Conservation (phyloP, 495 filamentous ascomycete genomes). For the Neurospora sp. region DNA sequence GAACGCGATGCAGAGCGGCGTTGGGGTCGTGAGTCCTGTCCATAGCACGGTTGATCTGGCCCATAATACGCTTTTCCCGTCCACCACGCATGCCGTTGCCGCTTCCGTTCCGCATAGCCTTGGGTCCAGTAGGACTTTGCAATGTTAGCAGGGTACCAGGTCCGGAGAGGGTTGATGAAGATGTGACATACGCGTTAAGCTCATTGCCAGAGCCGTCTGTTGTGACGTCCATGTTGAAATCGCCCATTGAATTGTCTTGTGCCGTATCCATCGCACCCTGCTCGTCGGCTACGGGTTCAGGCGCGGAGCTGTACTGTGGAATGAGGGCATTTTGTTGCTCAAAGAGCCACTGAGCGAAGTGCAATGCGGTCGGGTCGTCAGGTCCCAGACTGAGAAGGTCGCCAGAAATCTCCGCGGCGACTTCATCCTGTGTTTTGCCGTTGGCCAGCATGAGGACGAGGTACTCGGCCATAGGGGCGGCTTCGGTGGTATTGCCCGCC, state of each 20-base stretch:
- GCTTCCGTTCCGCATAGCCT: slow-evolving; percentile 77
- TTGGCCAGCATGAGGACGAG: slow-evolving; percentile 95
- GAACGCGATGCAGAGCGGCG: slow-evolving; percentile 68
- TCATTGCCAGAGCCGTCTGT: slow-evolving; percentile 31
- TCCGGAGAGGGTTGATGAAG: neutral
- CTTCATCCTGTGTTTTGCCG: slow-evolving; percentile 80
- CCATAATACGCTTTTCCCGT: slow-evolving; percentile 69
- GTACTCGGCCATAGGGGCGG: slow-evolving; percentile 83
- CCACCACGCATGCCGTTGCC: slow-evolving; percentile 23
- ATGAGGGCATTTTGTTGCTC: slow-evolving; percentile 64
- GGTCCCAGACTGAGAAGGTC: slow-evolving; percentile 77
- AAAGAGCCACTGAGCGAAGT: slow-evolving; percentile 88
- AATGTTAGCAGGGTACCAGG: neutral
- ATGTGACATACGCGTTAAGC: slow-evolving; percentile 55
- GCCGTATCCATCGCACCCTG: slow-evolving; percentile 6
- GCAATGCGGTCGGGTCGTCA: slow-evolving; percentile 70
- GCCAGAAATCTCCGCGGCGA: slow-evolving; percentile 77
- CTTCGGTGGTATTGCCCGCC: slow-evolving; percentile 69
- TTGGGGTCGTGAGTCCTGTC: slow-evolving; percentile 55
- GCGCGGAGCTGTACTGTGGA: slow-evolving; percentile 46
- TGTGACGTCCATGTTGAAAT: slow-evolving; percentile 58
- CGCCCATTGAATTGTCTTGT: slow-evolving; percentile 27
- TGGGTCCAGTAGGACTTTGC: slow-evolving; percentile 57
- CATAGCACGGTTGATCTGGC: slow-evolving; percentile 80
- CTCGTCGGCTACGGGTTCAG: slow-evolving; percentile 10